phyloP scores from a whole-genome alignment of 495 filamentous ascomycete species.

The Chaetomium tenue region DNA sequence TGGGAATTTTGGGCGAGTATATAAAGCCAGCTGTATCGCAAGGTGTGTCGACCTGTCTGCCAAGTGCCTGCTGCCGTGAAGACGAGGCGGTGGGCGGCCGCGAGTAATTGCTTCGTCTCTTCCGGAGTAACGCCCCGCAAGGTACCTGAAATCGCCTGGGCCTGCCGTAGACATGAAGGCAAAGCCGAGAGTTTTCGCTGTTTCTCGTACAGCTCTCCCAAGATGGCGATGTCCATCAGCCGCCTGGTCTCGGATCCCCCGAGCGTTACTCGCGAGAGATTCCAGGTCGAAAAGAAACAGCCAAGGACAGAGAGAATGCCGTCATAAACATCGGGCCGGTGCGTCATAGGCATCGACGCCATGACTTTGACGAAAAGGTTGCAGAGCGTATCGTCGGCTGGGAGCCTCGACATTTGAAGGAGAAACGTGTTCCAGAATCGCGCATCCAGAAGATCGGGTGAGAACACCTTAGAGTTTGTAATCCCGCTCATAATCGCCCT shows the following conservation, averaged over 20 bases:
- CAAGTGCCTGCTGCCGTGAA: conserved; percentile 2
- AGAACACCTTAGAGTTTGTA: conserved; percentile 23
- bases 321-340: neutral
- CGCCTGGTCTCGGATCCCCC: neutral
- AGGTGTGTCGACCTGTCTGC: neutral
- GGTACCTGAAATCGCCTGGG: conserved; percentile 11
- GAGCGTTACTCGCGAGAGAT: neutral
- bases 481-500: conserved; percentile 24
- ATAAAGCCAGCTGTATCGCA: conserved; percentile 34
- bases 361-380: conserved; percentile 23
- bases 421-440: conserved; percentile 27
- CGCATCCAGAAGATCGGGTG: conserved; percentile 13
- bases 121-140: conserved; percentile 16
- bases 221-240: conserved; percentile 11
- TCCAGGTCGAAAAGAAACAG: conserved; percentile 22
- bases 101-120: conserved; percentile 21
- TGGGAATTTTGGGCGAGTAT: conserved; percentile 31
- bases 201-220: neutral
- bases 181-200: neutral
- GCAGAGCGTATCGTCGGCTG: conserved; percentile 22
- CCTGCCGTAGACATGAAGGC: conserved; percentile 8
- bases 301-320: conserved; percentile 25
- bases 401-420: conserved; percentile 19
- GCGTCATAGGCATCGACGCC: conserved; percentile 11
- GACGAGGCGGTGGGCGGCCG: conserved; percentile 21